These are phyloP conservation scores for Paralagenidium karlingii DNA, from an alignment of 352 stramenopile genomes.

Conservation along the genomic window DNA sequence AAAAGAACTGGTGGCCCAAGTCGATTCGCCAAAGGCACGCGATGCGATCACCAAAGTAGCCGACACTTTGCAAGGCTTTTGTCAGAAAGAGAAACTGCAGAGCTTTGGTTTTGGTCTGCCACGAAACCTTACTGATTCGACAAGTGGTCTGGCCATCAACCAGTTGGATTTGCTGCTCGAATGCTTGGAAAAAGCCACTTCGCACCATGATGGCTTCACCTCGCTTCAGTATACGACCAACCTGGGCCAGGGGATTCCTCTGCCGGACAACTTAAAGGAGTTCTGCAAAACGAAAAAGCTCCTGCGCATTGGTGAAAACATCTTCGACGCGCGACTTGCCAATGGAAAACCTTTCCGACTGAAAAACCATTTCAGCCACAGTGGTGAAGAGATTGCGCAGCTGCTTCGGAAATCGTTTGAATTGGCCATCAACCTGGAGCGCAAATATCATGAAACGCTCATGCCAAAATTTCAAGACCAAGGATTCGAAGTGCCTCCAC, in stretches of 20 bases:
- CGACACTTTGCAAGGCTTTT: constrained; percentile 24
- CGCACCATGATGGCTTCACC: constrained; percentile 26
- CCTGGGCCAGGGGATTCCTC: constrained; percentile 17
- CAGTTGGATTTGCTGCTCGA: constrained; percentile 1
- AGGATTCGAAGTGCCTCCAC: constrained; percentile 9
- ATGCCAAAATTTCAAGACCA: no score
- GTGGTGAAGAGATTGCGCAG: constrained; percentile 52
- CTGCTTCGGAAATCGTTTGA: constrained; percentile 75
- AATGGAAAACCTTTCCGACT: constrained; percentile 52
- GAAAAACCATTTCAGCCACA: constrained; percentile 20
- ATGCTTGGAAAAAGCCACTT: background rate
- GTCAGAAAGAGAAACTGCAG: constrained; percentile 26
- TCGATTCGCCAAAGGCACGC: constrained; percentile 7
- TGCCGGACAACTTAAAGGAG: constrained; percentile 18
- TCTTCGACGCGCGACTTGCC: constrained; percentile 41
- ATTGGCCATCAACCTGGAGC: constrained; percentile 64
- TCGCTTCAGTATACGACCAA: constrained; percentile 50
- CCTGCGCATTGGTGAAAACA: constrained; percentile 46
- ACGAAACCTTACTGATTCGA: background rate
- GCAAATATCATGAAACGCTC: constrained; percentile 63
- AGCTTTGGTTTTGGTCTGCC: constrained; percentile 50
- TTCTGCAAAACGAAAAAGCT: constrained; percentile 33
- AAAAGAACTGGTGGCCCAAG: constrained; percentile 18
- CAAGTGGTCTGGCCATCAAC: background rate
- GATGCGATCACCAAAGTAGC: constrained; percentile 18